Evolutionary conservation across 164 flowering plant genomes (phyloP).

Genomic region (Buxus sempervirens): DNA sequence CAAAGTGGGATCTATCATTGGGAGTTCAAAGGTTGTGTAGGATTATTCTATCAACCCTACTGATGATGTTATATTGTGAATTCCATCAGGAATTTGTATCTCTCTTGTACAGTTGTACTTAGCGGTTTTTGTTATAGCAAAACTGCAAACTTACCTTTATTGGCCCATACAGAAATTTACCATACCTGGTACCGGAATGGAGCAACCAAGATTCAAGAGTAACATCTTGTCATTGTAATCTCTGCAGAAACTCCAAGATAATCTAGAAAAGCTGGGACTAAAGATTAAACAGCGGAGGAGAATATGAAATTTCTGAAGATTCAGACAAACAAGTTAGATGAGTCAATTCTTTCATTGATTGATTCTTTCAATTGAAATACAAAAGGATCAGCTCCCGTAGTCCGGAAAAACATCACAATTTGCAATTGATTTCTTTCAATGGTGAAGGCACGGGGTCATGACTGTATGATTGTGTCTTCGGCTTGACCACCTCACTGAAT

Average conservation of each 20-base stretch:
- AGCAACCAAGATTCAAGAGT: conserved; percentile 18
- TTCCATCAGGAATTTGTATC: no score
- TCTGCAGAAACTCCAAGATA: no score
- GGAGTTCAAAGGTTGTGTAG: conserved; percentile 40
- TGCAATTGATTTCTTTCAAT: neutral
- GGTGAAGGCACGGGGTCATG: conserved; percentile 16
- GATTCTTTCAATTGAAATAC: neutral
- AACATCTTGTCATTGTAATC: no score
- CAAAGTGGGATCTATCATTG: conserved; percentile 28
- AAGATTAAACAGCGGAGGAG: no score
- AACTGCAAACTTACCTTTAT: no score
- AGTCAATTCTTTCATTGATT: conserved; percentile 50
- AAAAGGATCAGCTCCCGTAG: neutral
- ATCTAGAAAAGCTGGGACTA: no score
- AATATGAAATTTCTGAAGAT: conserved; percentile 46
- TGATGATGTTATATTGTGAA: no score
- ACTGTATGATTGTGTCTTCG: conserved; percentile 27
- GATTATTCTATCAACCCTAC: no score
- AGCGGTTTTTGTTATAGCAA: no score
- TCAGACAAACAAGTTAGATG: conserved; percentile 48
- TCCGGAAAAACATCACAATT: neutral
- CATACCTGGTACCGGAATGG: neutral
- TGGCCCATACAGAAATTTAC: neutral
- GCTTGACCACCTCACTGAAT: conserved; percentile 44
- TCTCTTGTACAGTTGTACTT: no score